Conservation (phyloP, 2,329 filamentous ascomycete genomes). For the Fusarium hainanense region DNA sequence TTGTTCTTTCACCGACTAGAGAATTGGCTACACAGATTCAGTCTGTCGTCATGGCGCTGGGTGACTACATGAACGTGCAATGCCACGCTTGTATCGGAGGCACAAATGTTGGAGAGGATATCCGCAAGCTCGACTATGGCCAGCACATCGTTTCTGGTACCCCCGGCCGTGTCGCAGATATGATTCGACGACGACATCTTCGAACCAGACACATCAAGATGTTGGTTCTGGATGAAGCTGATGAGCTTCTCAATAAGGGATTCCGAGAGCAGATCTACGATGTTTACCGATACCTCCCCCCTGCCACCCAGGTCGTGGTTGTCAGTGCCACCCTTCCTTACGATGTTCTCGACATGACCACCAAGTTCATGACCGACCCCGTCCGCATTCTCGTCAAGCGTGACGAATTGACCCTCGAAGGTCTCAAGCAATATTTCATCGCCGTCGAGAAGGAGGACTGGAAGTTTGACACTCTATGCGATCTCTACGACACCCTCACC, state of each 20-base stretch:
- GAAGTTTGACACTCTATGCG: constrained; percentile 99
- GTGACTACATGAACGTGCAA: constrained; percentile 99
- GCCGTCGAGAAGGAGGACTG: constrained; percentile 99
- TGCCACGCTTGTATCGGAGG: constrained; percentile 99
- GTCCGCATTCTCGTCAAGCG: constrained; percentile 97
- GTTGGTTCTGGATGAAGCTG: constrained; percentile 71
- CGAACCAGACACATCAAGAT: constrained; percentile 73
- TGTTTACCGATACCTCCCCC: constrained; percentile 95
- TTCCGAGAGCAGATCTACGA: constrained; percentile 99
- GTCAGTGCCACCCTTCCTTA: constrained; percentile 97
- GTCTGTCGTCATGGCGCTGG: constrained; percentile 98
- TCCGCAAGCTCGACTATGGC: constrained; percentile 95
- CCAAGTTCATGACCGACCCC: constrained; percentile 99
- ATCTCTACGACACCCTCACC: constrained; percentile 97
- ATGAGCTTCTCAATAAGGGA: constrained; percentile 83
- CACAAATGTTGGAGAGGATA: constrained; percentile 97
- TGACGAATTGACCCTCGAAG: constrained; percentile 97
- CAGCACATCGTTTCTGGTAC: constrained; percentile 98
- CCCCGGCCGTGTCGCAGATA: constrained; percentile 85
- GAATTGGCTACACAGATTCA: constrained; percentile 99
- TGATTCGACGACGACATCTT: constrained; percentile 68
- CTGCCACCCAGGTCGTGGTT: constrained; percentile 97
- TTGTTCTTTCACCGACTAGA: constrained; percentile 94
- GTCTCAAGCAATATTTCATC: constrained; percentile 99
- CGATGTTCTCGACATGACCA: constrained; percentile 98